Evolutionary conservation across 345 rosid species (phyloP), one percentile per base, ranked within the genome.

Genomic region (Eucalyptus pauciflora): DNA sequence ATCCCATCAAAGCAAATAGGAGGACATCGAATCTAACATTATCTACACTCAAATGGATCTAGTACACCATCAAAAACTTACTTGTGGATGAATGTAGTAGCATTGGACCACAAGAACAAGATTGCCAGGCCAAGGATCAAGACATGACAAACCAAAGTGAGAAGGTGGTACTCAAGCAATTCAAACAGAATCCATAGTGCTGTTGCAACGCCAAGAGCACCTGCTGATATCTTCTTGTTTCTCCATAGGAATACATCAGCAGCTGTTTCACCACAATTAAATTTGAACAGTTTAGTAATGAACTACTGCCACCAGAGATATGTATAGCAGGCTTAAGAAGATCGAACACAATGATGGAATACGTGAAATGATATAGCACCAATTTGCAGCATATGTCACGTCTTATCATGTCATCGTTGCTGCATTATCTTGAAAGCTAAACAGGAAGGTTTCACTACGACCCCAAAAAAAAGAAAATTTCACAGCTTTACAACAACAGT

Each of bases 31-130:
- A 86, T 86, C 22, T 22, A 54, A 31, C 87, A 86, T 31, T 86
- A 51, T 52, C 69, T 17, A 86, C 46, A 27, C 67, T 31, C 17
- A 41, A 33, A 43, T 86, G 46, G 27, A 54, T 60, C 45, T 31
- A 54, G 48, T 87, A 71, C 18, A 81, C 62, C 31, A 89, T 13
- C 25, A 89, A 90, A 58, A 43, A 37, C 97, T 92, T 93, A 98
- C 99, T 98, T 98, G 95, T 96, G 95, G 89, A 98, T 96, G 89
- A 97, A 96, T 86, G 95, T 92, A 87, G 91, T 89, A 48, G 95
- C 99, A 93, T 96, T 98, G 29, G 99, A 96, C 97, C 97, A 98
- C 95, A 98, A 90, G 92, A 97, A 98, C 91, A 96, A 92, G 54
- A 96, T 87, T 1, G 98, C 98, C 51, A 98, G 96, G 88, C 94